A percentile compares a stretch with the other conserved stretches of the same genome.
Evolutionary conservation across 208 protist species (phyloP).

Genomic region (Trypanosoma boissoni): DNA sequence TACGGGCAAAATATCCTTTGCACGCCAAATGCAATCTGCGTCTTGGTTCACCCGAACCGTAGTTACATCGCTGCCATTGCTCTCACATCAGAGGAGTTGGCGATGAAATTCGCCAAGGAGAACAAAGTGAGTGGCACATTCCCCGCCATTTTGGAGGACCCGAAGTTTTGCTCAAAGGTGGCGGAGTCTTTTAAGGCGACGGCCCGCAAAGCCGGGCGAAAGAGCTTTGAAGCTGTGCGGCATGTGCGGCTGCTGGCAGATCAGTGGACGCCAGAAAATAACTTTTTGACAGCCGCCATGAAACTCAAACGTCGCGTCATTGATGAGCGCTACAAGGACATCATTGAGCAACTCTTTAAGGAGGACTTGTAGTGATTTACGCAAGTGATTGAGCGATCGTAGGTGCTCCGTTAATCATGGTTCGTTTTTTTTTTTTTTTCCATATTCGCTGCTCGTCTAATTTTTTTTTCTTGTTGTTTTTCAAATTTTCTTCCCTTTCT

Average conservation of each 20-base stretch:
- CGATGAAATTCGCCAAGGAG: constrained; percentile 54
- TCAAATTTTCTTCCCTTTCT: too few relatives aligned
- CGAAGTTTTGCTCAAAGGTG: constrained; percentile 40
- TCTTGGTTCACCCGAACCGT: constrained; percentile 74
- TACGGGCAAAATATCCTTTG: constrained; percentile 59
- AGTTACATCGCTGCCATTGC: constrained; percentile 60
- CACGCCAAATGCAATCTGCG: constrained; percentile 61
- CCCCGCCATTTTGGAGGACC: constrained; percentile 48
- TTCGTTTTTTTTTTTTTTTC: constrained; percentile 20
- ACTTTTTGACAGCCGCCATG: constrained; percentile 74
- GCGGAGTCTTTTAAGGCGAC: constrained; percentile 48
- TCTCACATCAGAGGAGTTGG: constrained; percentile 48
- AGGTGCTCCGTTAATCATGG: too few relatives aligned
- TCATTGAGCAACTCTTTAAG: constrained; percentile 61
- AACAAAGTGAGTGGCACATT: constrained; percentile 41
- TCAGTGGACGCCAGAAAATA: constrained; percentile 85
- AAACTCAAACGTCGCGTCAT: constrained; percentile 76
- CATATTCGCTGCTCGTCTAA: too few relatives aligned
- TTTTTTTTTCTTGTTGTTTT: too few relatives aligned
- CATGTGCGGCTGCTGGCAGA: constrained; percentile 50
- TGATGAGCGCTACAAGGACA: constrained; percentile 53
- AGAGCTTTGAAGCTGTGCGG: constrained; percentile 72
- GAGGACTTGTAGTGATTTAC: constrained; percentile 38
- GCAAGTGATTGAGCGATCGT: too few relatives aligned
- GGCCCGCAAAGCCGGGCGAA: constrained; percentile 42